Conservation (phyloP, 768 basidiomycete genomes). For the Mycena olivaceomarginata region DNA sequence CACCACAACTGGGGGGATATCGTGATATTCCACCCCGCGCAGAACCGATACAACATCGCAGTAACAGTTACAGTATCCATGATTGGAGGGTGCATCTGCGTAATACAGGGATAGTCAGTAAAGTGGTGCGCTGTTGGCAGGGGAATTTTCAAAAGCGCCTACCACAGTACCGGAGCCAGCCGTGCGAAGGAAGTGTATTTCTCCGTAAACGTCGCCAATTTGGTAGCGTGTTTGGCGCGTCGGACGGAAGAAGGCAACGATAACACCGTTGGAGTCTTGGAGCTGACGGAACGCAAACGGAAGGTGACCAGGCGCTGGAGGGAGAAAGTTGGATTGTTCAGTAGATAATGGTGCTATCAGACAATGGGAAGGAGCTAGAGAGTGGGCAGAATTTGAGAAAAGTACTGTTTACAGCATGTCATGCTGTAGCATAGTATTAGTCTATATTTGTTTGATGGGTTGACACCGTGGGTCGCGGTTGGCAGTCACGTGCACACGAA, state of each 20-base stretch:
- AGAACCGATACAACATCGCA: slow-evolving; percentile 91
- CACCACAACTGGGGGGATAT: too few species aligned
- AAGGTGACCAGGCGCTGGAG: slow-evolving; percentile 31
- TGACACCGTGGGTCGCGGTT: too few species aligned
- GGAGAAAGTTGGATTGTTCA: too few species aligned
- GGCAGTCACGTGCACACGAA: too few species aligned
- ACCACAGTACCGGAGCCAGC: slow-evolving; percentile 91
- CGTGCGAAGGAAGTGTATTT: slow-evolving; percentile 87
- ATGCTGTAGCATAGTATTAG: too few species aligned
- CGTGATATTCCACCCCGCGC: slow-evolving; percentile 71
- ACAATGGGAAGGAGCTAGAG: too few species aligned
- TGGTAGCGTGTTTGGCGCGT: slow-evolving; percentile 88
- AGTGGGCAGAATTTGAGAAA: too few species aligned
- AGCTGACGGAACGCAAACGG: slow-evolving; percentile 66
- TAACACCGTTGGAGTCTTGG: slow-evolving; percentile 79
- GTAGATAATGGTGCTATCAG: too few species aligned
- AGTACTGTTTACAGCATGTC: too few species aligned
- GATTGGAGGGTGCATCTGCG: slow-evolving; percentile 89
- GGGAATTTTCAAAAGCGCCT: slow-evolving; percentile 53
- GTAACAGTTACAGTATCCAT: slow-evolving; percentile 93
- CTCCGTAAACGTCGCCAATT: slow-evolving; percentile 91
- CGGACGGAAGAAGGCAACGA: slow-evolving; percentile 89
- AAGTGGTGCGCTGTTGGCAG: slow-evolving; percentile 35
- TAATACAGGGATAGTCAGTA: too few species aligned
- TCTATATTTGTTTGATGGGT: too few species aligned